Base-by-base conservation (phyloP, 1,284 basidiomycete genomes). In the Ganoderma sinense region DNA sequence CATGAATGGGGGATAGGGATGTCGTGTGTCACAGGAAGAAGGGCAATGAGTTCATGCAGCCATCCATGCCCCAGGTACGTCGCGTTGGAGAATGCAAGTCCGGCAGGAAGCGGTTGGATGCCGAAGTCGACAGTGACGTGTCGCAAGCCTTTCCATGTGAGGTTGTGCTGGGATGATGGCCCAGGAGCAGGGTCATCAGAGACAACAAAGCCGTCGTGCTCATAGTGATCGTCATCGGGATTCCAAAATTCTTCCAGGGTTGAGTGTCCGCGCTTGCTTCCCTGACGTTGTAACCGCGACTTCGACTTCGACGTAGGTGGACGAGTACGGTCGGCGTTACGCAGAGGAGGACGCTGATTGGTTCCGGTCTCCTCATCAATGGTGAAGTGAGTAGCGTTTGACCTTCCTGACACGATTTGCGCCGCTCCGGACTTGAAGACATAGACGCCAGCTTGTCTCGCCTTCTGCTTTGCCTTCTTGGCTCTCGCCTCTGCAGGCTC, bases 31-130 rank as follows among this genome's bases (percentile, higher is more conserved):
- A 62, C 68, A 11, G 68, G 74, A 62, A 62, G 55, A 53, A 55
- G 72, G 67, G 51, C 61, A 55, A 65, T 66, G 20, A 94, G 81
- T 36, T 89, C 86, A 66, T 85, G 79, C 8, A 94, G 84, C 76
- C 85, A 82, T 1, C 91, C 90, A 68, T 82, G 86, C 29, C 84
- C 85, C 33, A 90, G 83, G 73, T 88, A 91, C 2, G 88, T 87
- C 20, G 80, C 78, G 2, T 77, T 58, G 2, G 79, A 78, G 74
- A 93, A 89, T 51, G 83, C 81, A 58, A 87, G 77, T 1, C 89
- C 89, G 2, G 85, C 80, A 26, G 83, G 82, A 20, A 91, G 77
- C n/a, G 80, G 78, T 13, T 78, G 75, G 13, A 91, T 84, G 55
- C 83, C 82, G 72, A 87, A 84, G 73, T 92, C 89, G 48, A 82